Evolutionary conservation across 2,329 filamentous ascomycete species (phyloP).

Genomic region (Mariannaea sp.): DNA sequence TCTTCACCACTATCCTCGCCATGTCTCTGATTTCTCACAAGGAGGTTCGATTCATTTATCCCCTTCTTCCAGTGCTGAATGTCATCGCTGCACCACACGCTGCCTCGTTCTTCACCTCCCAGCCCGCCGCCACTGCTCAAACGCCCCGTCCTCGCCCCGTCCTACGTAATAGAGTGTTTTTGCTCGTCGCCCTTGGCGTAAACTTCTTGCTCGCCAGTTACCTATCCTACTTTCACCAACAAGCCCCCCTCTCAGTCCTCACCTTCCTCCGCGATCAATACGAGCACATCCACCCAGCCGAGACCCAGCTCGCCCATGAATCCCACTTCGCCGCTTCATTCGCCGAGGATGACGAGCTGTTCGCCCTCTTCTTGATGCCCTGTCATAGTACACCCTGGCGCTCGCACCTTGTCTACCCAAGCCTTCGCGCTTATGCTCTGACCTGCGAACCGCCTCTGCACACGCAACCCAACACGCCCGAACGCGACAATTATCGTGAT

Average conservation of each 20-base stretch:
- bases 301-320: slow-evolving; percentile 29
- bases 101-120: slow-evolving; percentile 64
- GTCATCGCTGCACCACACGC: slow-evolving; percentile 74
- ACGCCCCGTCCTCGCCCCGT: slow-evolving; percentile 38
- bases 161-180: slow-evolving; percentile 59
- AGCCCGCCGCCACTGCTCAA: slow-evolving; percentile 33
- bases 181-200: slow-evolving; percentile 61
- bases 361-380: slow-evolving; percentile 86
- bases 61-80: slow-evolving; percentile 84
- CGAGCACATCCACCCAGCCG: slow-evolving; percentile 57
- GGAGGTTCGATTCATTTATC: slow-evolving; percentile 96
- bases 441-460: slow-evolving; percentile 88
- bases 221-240: slow-evolving; percentile 76
- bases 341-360: slow-evolving; percentile 51
- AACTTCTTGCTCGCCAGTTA: slow-evolving; percentile 78
- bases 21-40: slow-evolving; percentile 90
- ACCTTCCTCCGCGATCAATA: slow-evolving; percentile 77
- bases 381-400: slow-evolving; percentile 98
- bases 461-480: slow-evolving; percentile 59
- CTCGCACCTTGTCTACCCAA: slow-evolving; percentile 77
- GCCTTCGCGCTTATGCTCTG: slow-evolving; percentile 79
- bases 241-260: slow-evolving; percentile 76
- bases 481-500: slow-evolving; percentile 75
- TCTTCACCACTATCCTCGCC: slow-evolving; percentile 61
- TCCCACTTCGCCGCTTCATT: slow-evolving; percentile 35